These are phyloP conservation scores for Cyberlindnera saturnus DNA, from an alignment of 805 yeast species.

Conservation along the genomic window DNA sequence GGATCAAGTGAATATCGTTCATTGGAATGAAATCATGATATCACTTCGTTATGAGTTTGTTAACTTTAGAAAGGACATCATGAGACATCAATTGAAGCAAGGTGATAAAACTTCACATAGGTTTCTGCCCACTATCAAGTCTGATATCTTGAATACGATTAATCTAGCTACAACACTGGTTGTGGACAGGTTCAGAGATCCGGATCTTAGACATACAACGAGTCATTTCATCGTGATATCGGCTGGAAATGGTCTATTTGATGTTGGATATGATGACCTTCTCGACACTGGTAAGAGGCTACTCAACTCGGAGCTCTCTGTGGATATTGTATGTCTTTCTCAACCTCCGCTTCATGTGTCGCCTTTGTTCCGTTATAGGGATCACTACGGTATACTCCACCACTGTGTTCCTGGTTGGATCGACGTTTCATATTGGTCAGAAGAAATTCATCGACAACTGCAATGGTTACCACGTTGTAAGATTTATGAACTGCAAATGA, in stretches of 20 bases:
- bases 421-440: slow-evolving; percentile 87
- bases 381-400: slow-evolving; percentile 40
- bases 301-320: slow-evolving; percentile 73
- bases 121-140: slow-evolving; percentile 81
- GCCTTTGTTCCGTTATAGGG: slow-evolving; percentile 75
- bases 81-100: slow-evolving; percentile 35
- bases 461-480: slow-evolving; percentile 94
- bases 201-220: slow-evolving; percentile 86
- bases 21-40: slow-evolving; percentile 92
- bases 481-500: slow-evolving; percentile 94
- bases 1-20: slow-evolving; percentile 82
- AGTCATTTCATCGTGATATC: slow-evolving; percentile 83
- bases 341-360: slow-evolving; percentile 90
- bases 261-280: slow-evolving; percentile 77
- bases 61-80: slow-evolving; percentile 68
- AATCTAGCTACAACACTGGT: slow-evolving; percentile 76
- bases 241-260: slow-evolving; percentile 92
- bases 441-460: slow-evolving; percentile 32
- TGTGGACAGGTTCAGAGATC: slow-evolving; percentile 71
- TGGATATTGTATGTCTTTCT: slow-evolving; percentile 83
- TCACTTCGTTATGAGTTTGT: slow-evolving; percentile 80
- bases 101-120: slow-evolving; percentile 31
- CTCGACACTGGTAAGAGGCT: slow-evolving; percentile 70
- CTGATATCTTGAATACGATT: slow-evolving; percentile 83
- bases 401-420: slow-evolving; percentile 94